Evolutionary conservation across 805 yeast species (phyloP).

Genomic region (Candida ulmi): DNA sequence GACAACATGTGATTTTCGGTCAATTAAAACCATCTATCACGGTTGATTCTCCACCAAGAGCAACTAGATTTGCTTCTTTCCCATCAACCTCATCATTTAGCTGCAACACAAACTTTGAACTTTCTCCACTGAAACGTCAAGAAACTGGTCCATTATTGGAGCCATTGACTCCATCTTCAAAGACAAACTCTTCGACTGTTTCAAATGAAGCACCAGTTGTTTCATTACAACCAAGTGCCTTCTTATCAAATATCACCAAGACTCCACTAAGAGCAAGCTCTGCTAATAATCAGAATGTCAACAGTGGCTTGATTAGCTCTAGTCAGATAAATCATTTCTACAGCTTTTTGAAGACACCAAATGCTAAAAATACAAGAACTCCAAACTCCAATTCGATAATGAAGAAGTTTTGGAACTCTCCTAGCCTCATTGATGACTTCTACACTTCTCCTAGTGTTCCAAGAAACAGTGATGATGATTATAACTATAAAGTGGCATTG

Average conservation of each 20-base stretch:
- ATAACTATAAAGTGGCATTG: constrained; percentile 15
- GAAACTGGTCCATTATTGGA: constrained; percentile 64
- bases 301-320: constrained; percentile 7
- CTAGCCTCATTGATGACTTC: constrained; percentile 62
- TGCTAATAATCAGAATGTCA: constrained; percentile 10
- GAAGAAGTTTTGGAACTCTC: constrained; percentile 59
- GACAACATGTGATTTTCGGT: constrained; percentile 31
- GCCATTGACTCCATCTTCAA: constrained; percentile 54
- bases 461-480: constrained; percentile 24
- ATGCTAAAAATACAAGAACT: constrained; percentile 17
- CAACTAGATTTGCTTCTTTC: constrained; percentile 18
- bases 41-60: constrained; percentile 11
- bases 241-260: constrained; percentile 26
- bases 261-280: constrained; percentile 28
- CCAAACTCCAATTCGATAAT: constrained; percentile 33
- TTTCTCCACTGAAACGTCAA: constrained; percentile 51
- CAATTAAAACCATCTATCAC: constrained; percentile 13
- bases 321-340: constrained; percentile 11
- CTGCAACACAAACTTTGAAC: constrained; percentile 57
- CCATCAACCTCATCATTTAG: constrained; percentile 63
- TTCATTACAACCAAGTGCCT: neutral
- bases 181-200: constrained; percentile 13
- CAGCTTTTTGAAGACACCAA: constrained; percentile 26
- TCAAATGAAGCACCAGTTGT: constrained; percentile 3
- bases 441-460: constrained; percentile 44